phyloP scores from a whole-genome alignment of 768 basidiomycete species.

The Tulasnella sp. region DNA sequence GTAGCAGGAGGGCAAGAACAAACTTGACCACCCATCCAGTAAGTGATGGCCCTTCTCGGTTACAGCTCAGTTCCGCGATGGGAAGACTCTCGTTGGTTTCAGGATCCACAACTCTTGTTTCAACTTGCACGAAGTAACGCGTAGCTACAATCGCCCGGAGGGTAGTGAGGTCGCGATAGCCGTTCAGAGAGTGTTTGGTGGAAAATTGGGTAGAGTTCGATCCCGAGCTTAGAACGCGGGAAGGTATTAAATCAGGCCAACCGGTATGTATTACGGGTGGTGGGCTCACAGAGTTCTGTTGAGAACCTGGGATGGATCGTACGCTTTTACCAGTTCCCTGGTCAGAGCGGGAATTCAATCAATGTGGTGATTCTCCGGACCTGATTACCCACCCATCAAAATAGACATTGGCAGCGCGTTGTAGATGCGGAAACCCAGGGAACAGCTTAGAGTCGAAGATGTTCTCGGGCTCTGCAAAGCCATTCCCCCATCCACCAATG shows the following conservation, averaged over 20 bases:
- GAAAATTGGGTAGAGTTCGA: background rate
- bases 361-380: background rate
- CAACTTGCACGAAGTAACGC: background rate
- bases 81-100: background rate
- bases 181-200: background rate
- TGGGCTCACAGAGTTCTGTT: background rate
- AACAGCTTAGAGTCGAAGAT: background rate
- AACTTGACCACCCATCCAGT: background rate
- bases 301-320: background rate
- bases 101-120: background rate
- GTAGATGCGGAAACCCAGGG: background rate
- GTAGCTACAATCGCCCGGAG: background rate
- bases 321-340: background rate
- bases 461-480: background rate
- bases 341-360: background rate
- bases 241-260: background rate
- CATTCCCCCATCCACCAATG: background rate
- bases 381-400: background rate
- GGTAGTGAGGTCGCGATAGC: background rate
- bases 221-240: background rate
- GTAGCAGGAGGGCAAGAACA: background rate
- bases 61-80: background rate
- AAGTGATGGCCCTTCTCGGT: background rate
- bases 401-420: background rate
- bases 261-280: background rate